phyloP scores from a whole-genome alignment of 306 rosid species.

The Citrullus colocynthis region DNA sequence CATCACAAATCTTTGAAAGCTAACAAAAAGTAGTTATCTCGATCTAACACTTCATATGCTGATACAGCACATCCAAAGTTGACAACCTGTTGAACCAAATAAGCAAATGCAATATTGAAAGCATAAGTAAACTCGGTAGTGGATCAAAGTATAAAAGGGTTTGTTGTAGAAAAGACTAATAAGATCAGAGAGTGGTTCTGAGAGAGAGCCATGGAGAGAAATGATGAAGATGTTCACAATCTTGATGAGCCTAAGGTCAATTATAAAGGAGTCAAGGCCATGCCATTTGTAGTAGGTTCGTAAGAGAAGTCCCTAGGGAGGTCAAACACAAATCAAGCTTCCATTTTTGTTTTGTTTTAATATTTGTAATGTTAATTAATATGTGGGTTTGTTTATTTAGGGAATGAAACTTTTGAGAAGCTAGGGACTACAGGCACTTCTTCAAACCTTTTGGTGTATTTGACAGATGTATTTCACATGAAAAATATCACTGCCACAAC shows the following conservation, averaged over 20 bases:
- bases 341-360: background rate
- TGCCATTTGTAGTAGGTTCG: constrained; percentile 87
- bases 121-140: background rate
- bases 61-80: background rate
- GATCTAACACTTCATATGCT: constrained; percentile 6
- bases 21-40: background rate
- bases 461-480: constrained; percentile 61
- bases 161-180: background rate
- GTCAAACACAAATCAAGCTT: background rate
- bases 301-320: background rate
- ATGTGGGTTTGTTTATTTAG: constrained; percentile 20
- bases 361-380: background rate
- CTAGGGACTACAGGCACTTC: constrained; percentile 67
- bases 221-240: background rate
- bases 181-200: background rate
- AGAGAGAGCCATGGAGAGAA: constrained; percentile 1
- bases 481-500: constrained; percentile 55
- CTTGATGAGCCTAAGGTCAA: constrained; percentile 11
- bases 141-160: background rate
- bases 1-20: background rate
- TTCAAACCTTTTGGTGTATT: constrained; percentile 59
- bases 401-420: constrained; percentile 87
- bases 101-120: background rate
- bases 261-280: constrained; percentile 69
- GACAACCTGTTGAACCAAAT: background rate